Percentiles rank a stretch among this genome's conserved stretches.
These are phyloP conservation scores for Aspergillus kassunensis DNA, from an alignment of 495 filamentous ascomycete species.

Conservation along the genomic window DNA sequence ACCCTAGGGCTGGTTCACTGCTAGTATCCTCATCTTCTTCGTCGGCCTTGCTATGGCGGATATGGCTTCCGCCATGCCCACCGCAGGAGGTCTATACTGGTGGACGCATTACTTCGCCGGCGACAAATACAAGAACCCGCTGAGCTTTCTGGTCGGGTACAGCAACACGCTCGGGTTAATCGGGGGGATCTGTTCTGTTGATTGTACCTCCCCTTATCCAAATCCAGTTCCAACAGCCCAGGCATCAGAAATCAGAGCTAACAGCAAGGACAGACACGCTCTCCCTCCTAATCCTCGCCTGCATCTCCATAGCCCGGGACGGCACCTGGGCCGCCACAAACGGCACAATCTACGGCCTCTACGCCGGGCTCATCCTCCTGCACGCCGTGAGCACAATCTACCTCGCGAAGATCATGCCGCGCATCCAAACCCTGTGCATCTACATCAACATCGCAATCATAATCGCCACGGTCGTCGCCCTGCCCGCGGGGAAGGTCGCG, in stretches of 20 bases:
- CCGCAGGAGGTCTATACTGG: conserved; percentile 65
- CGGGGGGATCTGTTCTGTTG: conserved; percentile 59
- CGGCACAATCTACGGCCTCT: conserved; percentile 60
- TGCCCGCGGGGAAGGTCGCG: conserved; percentile 53
- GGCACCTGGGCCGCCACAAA: conserved; percentile 59
- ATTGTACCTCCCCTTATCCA: conserved; percentile 34
- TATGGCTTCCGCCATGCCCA: conserved; percentile 66
- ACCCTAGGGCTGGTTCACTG: conserved; percentile 55
- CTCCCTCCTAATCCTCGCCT: conserved; percentile 49
- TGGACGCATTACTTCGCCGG: conserved; percentile 68
- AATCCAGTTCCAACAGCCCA: neutral
- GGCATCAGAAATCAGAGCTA: neutral
- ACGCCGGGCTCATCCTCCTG: conserved; percentile 52
- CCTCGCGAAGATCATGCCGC: conserved; percentile 58
- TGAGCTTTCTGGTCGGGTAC: conserved; percentile 68
- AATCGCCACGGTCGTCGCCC: conserved; percentile 59
- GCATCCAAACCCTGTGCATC: conserved; percentile 61
- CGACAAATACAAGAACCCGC: conserved; percentile 54
- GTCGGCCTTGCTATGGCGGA: conserved; percentile 69
- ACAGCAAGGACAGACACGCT: conserved; percentile 37
- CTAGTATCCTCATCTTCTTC: conserved; percentile 59
- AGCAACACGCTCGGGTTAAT: conserved; percentile 66
- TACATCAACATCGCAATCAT: conserved; percentile 62
- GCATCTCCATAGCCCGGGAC: conserved; percentile 59
- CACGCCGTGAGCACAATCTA: conserved; percentile 58